phyloP scores from a whole-genome alignment of 805 yeast genomes.

The Clavispora fructus region DNA sequence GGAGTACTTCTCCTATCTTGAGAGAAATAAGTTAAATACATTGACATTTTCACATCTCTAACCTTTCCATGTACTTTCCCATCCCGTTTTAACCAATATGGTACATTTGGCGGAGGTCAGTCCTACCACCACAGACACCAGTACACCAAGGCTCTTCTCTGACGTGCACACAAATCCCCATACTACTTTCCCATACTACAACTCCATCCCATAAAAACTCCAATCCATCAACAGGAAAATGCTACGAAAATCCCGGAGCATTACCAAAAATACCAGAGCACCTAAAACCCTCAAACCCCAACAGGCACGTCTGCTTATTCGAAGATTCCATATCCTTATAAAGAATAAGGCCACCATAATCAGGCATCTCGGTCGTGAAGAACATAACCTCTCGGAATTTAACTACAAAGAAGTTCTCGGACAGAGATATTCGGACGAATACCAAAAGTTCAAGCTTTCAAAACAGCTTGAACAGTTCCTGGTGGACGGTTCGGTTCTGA shows the following conservation, averaged over 20 bases:
- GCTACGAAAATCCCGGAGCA: conserved; percentile 27
- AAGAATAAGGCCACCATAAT: conserved; percentile 47
- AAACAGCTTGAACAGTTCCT: conserved; percentile 12
- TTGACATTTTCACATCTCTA: too few relatives aligned
- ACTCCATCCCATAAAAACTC: too few relatives aligned
- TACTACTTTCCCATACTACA: too few relatives aligned
- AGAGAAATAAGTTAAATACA: neutral
- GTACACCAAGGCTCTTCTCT: neutral
- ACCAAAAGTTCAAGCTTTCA: conserved; percentile 4
- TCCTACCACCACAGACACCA: neutral
- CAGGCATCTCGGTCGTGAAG: conserved; percentile 19
- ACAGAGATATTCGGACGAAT: conserved; percentile 3
- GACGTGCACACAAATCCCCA: neutral
- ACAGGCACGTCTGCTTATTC: conserved; percentile 67
- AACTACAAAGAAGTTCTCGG: conserved; percentile 16
- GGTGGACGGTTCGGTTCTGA: conserved; percentile 13
- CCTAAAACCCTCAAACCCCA: conserved; percentile 59
- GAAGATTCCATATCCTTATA: conserved; percentile 69
- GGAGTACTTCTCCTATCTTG: neutral
- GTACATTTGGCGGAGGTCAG: too few relatives aligned
- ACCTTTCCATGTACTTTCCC: too few relatives aligned
- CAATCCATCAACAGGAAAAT: conserved; percentile 3
- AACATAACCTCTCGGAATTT: conserved; percentile 15
- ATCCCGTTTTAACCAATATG: too few relatives aligned
- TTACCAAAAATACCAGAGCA: conserved; percentile 22